Evolutionary conservation across 208 protist genomes (phyloP).

Genomic region (Acanthamoeba royreba): DNA sequence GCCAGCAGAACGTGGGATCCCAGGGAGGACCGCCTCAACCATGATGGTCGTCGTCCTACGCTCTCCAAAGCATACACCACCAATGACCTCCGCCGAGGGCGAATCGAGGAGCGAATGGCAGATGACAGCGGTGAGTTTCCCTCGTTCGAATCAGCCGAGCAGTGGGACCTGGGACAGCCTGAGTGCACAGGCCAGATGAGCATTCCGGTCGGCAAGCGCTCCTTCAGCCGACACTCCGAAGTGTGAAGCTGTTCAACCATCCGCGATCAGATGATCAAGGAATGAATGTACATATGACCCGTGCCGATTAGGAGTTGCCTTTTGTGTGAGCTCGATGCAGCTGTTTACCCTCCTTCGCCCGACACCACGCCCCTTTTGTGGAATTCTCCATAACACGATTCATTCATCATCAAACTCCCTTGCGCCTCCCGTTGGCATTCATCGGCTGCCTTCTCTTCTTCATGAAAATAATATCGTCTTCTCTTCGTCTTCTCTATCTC

Average conservation of each 20-base stretch:
- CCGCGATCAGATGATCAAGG: no score
- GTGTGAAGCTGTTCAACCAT: background rate
- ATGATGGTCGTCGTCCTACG: background rate
- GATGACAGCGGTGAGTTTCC: background rate
- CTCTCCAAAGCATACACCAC: background rate
- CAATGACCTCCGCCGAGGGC: background rate
- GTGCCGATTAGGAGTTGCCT: no score
- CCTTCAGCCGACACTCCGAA: background rate
- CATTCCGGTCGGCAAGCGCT: background rate
- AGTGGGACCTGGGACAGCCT: background rate
- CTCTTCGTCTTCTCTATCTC: no score
- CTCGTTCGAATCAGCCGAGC: background rate
- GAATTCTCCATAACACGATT: no score
- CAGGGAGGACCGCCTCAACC: background rate
- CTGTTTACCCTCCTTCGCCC: no score
- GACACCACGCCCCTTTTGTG: no score
- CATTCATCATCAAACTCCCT: no score
- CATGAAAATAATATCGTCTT: no score
- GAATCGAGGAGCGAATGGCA: background rate
- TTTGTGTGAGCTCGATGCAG: no score
- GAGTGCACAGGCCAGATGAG: background rate
- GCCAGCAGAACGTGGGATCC: background rate
- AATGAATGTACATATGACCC: no score
- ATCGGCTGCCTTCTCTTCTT: no score
- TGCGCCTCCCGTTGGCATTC: no score